phyloP scores from a whole-genome alignment of 495 filamentous ascomycete species.

The Xylaria venustula region DNA sequence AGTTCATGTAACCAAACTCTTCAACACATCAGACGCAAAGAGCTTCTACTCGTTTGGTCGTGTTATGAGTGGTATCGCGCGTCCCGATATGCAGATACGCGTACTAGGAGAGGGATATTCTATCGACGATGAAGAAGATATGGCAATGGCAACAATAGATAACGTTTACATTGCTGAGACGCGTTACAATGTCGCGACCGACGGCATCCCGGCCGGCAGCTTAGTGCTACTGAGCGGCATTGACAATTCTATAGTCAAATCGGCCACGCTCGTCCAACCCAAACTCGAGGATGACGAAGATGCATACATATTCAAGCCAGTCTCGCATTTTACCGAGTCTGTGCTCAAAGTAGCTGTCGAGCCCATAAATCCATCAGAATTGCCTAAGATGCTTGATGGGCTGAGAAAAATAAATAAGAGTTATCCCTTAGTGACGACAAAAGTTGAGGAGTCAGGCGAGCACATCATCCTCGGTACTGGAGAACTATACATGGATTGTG shows the following conservation, averaged over 20 bases:
- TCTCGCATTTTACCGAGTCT: conserved; percentile 94
- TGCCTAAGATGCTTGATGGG: conserved; percentile 99
- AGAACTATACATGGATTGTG: conserved; percentile 98
- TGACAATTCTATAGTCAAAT: conserved; percentile 98
- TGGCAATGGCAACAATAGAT: conserved; percentile 83
- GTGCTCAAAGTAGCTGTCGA: conserved; percentile 98
- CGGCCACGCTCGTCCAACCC: conserved; percentile 86
- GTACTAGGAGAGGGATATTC: conserved; percentile 96
- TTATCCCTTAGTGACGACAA: conserved; percentile 92
- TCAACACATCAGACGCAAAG: conserved; percentile 82
- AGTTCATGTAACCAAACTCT: conserved; percentile 88
- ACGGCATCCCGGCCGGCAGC: conserved; percentile 93
- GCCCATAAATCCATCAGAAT: conserved; percentile 94
- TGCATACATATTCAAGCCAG: conserved; percentile 88
- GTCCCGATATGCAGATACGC: conserved; percentile 76
- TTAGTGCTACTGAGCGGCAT: conserved; percentile 87
- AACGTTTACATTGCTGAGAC: conserved; percentile 94
- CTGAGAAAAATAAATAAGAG: conserved; percentile 95
- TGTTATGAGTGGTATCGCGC: conserved; percentile 89
- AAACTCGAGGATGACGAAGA: conserved; percentile 83
- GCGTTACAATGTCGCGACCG: conserved; percentile 85
- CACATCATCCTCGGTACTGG: conserved; percentile 94
- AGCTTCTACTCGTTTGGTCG: conserved; percentile 86
- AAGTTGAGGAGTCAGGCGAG: conserved; percentile 98
- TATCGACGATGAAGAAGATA: conserved; percentile 96